Evolutionary conservation across 2,329 filamentous ascomycete genomes (phyloP).

Genomic region (Nannizziopsis barbatae): DNA sequence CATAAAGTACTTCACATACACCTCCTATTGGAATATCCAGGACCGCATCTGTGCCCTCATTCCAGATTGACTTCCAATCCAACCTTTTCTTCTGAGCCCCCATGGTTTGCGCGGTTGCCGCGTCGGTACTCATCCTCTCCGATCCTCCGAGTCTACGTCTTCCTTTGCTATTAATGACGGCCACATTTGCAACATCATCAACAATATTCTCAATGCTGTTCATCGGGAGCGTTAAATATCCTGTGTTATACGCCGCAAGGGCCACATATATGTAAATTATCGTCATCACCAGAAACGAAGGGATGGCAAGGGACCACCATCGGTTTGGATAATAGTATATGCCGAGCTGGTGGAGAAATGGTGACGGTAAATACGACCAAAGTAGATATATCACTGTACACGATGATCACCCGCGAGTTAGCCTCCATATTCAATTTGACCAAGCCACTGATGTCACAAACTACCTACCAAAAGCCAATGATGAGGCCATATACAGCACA

Average conservation of each 20-base stretch:
- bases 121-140: conserved; percentile 33
- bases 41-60: conserved; percentile 85
- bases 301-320: conserved; percentile 93
- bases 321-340: conserved; percentile 95
- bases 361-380: conserved; percentile 86
- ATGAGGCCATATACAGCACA: conserved; percentile 84
- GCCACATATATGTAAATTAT: conserved; percentile 91
- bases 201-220: conserved; percentile 77
- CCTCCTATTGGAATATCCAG: conserved; percentile 94
- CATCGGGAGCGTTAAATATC: conserved; percentile 73
- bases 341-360: conserved; percentile 81
- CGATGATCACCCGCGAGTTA: background rate
- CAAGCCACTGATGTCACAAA: conserved; percentile 36
- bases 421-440: background rate
- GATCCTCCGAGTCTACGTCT: conserved; percentile 39
- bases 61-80: conserved; percentile 79
- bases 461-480: conserved; percentile 62
- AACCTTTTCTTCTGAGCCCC: conserved; percentile 33
- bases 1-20: conserved; percentile 90
- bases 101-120: conserved; percentile 34
- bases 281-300: conserved; percentile 76
- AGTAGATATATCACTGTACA: conserved; percentile 49
- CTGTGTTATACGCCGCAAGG: conserved; percentile 79
- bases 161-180: conserved; percentile 64
- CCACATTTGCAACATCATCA: conserved; percentile 78